A percentile compares a stretch with the other conserved stretches of the same genome.
phyloP scores from a whole-genome alignment of 177 flowering plant genomes.

The Vitis hybrid region DNA sequence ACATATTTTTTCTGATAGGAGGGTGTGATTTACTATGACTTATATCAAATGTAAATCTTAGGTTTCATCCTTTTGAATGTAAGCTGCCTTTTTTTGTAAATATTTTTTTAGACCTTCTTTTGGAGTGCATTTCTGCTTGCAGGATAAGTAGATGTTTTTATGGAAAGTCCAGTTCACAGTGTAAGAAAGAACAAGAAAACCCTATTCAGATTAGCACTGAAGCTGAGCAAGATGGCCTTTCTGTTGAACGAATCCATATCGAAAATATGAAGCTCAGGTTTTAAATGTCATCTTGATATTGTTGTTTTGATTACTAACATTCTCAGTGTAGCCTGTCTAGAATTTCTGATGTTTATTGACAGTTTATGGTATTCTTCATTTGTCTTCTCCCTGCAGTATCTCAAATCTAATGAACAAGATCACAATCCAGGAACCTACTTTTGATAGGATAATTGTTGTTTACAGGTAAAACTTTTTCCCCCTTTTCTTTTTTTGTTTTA shows the following conservation, averaged over 20 bases:
- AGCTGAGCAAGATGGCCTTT: constrained; percentile 38
- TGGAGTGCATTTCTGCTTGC: constrained; percentile 12
- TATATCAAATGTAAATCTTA: too few species aligned
- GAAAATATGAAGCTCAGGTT: constrained; percentile 66
- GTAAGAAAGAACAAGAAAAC: constrained; percentile 37
- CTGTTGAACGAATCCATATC: constrained; percentile 61
- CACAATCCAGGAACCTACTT: constrained; percentile 96
- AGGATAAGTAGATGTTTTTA: constrained; percentile 35
- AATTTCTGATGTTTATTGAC: constrained; percentile 3
- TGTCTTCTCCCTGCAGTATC: constrained; percentile 39
- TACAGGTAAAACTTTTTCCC: constrained; percentile 62
- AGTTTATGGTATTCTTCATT: constrained; percentile 5
- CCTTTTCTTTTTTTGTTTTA: not conserved
- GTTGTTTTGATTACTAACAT: not conserved
- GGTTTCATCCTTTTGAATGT: not conserved
- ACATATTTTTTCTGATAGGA: too few species aligned
- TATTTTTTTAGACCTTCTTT: not conserved
- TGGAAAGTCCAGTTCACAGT: constrained; percentile 25
- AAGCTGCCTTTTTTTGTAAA: not conserved
- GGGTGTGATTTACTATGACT: too few species aligned
- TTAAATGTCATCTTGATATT: not conserved
- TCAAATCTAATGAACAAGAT: constrained; percentile 56
- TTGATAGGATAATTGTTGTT: constrained; percentile 91
- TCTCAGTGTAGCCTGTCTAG: not conserved
- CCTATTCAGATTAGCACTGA: constrained; percentile 40